These are phyloP conservation scores for Balansia obtecta DNA, from an alignment of 2,329 filamentous ascomycete species.

Conservation along the genomic window DNA sequence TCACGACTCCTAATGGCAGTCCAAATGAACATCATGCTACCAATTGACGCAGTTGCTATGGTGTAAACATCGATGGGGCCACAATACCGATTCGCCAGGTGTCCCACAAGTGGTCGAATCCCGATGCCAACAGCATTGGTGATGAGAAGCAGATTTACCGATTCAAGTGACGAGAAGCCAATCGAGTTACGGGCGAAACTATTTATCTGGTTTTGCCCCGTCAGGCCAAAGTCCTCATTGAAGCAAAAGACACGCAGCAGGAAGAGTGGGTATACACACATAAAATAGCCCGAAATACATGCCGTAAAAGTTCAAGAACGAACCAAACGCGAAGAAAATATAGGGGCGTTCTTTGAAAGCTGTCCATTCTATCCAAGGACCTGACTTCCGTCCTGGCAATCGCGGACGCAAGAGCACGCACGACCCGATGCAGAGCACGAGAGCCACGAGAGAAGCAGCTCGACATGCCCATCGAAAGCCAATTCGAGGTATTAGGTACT, in stretches of 20 bases:
- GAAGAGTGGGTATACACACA: conserved; percentile 15
- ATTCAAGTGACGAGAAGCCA: conserved; percentile 33
- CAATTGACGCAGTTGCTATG: conserved; percentile 30
- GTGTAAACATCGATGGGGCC: conserved; percentile 45
- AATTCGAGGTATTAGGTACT: conserved; percentile 41
- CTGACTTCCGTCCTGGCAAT: conserved; percentile 34
- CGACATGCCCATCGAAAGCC: conserved; percentile 54
- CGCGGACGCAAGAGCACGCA: conserved; percentile 29
- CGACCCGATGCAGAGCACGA: conserved; percentile 29
- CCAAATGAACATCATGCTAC: conserved; percentile 42
- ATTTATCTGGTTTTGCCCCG: conserved; percentile 12
- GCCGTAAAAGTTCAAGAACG: conserved; percentile 31
- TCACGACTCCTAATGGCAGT: conserved; percentile 30
- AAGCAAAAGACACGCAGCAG: too few relatives aligned
- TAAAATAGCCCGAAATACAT: conserved; percentile 28
- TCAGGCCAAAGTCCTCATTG: not conserved
- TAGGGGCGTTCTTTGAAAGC: conserved; percentile 47
- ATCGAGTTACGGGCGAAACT: conserved; percentile 30
- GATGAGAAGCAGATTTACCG: conserved; percentile 42
- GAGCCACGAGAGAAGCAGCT: conserved; percentile 49
- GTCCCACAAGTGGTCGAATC: conserved; percentile 38
- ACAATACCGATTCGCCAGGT: conserved; percentile 36
- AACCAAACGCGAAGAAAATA: conserved; percentile 34
- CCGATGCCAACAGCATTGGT: conserved; percentile 44
- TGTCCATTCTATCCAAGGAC: conserved; percentile 39